These are phyloP conservation scores for Saccharomycopsis microspora DNA, from an alignment of 805 yeast genomes.

Conservation along the genomic window DNA sequence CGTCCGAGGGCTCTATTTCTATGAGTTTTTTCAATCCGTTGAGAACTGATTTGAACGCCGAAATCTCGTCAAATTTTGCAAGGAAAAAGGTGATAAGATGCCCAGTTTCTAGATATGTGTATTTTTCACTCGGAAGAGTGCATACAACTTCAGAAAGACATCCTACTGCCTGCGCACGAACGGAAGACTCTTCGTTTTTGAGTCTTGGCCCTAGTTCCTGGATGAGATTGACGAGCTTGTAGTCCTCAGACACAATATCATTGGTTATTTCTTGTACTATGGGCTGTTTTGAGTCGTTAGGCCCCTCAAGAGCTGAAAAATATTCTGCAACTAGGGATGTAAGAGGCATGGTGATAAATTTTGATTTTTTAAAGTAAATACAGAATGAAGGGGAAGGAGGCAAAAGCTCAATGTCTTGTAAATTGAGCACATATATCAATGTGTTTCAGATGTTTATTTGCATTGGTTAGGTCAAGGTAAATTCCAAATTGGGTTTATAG, in stretches of 20 bases:
- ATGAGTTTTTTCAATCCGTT: constrained; percentile 43
- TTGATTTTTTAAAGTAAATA: too few species aligned
- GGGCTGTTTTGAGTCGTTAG: not conserved
- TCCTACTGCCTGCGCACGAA: constrained; percentile 29
- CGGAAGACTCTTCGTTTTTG: constrained; percentile 33
- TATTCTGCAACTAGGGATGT: not conserved
- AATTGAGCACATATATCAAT: too few species aligned
- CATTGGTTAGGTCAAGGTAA: too few species aligned
- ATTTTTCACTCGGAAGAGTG: constrained; percentile 19
- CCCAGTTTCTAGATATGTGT: constrained; percentile 33
- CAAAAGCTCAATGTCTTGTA: too few species aligned
- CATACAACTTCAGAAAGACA: constrained; percentile 30
- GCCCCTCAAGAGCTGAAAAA: not conserved
- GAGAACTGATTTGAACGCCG: constrained; percentile 39
- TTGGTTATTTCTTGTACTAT: not conserved
- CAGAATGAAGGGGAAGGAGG: too few species aligned
- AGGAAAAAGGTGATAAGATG: constrained; percentile 47
- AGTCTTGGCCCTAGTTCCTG: constrained; percentile 34
- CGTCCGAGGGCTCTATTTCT: constrained; percentile 36
- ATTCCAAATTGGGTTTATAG: too few species aligned
- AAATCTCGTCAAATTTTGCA: constrained; percentile 50
- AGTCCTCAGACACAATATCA: not conserved
- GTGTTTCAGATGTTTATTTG: too few species aligned
- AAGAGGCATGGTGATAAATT: not conserved
- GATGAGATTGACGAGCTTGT: constrained; percentile 17